phyloP scores from a whole-genome alignment of 768 basidiomycete genomes.

The Gymnopilus dilepis region DNA sequence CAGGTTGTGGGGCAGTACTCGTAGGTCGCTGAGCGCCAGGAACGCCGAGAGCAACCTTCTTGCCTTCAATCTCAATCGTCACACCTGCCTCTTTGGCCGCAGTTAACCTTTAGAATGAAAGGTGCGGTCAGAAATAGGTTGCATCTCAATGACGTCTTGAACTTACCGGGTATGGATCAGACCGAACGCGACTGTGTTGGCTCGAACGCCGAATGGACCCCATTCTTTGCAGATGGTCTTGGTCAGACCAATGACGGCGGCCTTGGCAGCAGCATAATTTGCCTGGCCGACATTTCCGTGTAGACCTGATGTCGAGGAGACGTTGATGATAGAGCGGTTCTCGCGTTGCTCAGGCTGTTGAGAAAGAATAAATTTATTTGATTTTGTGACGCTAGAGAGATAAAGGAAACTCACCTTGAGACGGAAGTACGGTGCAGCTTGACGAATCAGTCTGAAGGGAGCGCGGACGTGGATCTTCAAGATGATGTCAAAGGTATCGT shows the following conservation, averaged over 20 bases:
- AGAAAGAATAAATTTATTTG: constrained; percentile 1
- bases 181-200: constrained; percentile 82
- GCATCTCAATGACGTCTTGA: background rate
- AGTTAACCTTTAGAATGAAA: constrained; percentile 57
- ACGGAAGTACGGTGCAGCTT: constrained; percentile 86
- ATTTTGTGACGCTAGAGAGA: background rate
- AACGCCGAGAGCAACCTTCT: constrained; percentile 84
- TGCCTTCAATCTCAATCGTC: constrained; percentile 79
- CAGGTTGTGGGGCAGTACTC: constrained; percentile 27
- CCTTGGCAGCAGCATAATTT: constrained; percentile 82
- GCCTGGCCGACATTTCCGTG: constrained; percentile 89
- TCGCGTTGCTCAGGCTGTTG: constrained; percentile 57
- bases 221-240: constrained; percentile 91
- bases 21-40: constrained; percentile 54
- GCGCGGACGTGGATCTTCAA: constrained; percentile 85
- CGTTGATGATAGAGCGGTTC: constrained; percentile 80
- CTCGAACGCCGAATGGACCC: constrained; percentile 82
- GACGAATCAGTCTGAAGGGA: constrained; percentile 83
- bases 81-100: constrained; percentile 79
- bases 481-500: constrained; percentile 83
- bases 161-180: constrained; percentile 74
- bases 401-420: constrained; percentile 53
- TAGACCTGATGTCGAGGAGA: constrained; percentile 82
- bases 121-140: background rate
- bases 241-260: constrained; percentile 78